Conservation (phyloP, 1,284 basidiomycete species). For the Irpex rosettiformis region DNA sequence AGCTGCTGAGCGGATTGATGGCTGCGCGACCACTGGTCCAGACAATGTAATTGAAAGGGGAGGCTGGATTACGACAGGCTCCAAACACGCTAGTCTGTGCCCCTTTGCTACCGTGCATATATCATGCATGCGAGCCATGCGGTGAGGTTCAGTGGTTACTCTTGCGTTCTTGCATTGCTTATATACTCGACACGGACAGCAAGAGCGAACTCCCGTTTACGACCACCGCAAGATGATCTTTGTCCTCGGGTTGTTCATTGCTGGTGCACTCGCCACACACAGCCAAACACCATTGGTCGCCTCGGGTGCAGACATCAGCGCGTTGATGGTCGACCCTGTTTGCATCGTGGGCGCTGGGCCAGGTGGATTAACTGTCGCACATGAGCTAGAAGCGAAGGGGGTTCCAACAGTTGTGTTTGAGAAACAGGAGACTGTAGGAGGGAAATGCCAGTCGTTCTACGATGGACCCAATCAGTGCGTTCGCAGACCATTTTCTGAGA, state of each 20-base stretch:
- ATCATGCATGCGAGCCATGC: neutral
- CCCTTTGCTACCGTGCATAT: too few relatives aligned
- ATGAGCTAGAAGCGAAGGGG: neutral
- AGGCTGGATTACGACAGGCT: neutral
- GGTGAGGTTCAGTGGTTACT: neutral
- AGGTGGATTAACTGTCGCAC: neutral
- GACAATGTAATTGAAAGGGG: neutral
- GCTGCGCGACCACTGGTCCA: neutral
- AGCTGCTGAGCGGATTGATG: neutral
- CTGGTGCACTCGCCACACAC: neutral
- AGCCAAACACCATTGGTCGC: neutral
- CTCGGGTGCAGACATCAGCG: neutral
- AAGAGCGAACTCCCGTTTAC: neutral
- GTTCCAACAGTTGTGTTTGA: neutral
- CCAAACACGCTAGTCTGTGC: neutral
- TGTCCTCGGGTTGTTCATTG: neutral
- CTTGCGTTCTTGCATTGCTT: neutral
- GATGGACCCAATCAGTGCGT: neutral
- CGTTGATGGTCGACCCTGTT: neutral
- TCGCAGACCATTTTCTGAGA: neutral
- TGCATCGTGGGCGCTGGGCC: conserved; percentile 5
- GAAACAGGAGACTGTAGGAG: neutral
- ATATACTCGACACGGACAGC: neutral
- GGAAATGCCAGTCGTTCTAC: conserved; percentile 5
- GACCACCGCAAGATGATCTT: neutral